Conservation (phyloP, 2,329 filamentous ascomycete genomes). For the Trematosphaeria pertusa region DNA sequence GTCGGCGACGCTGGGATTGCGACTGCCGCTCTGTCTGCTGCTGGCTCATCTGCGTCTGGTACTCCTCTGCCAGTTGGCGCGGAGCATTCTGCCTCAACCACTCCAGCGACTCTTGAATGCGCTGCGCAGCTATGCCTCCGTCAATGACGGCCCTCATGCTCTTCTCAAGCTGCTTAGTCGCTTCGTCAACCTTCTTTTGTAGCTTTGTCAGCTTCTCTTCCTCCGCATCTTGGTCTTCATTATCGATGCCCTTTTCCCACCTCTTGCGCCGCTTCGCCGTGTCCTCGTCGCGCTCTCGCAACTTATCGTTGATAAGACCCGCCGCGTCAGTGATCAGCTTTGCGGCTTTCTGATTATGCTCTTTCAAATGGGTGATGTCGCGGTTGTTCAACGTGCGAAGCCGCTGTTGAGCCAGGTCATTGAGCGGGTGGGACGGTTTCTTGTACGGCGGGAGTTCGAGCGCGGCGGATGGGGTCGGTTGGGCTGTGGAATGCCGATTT, state of each 20-base stretch:
- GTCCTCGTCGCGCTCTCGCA: slow-evolving; percentile 50
- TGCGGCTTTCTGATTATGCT: slow-evolving; percentile 56
- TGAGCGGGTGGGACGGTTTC: slow-evolving; percentile 60
- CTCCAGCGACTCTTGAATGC: slow-evolving; percentile 53
- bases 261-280: slow-evolving; percentile 42
- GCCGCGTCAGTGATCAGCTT: slow-evolving; percentile 58
- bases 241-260: slow-evolving; percentile 43
- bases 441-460: slow-evolving; percentile 59
- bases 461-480: slow-evolving; percentile 17
- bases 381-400: slow-evolving; percentile 55
- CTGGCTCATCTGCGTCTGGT: slow-evolving; percentile 46
- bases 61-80: slow-evolving; percentile 35
- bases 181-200: slow-evolving; percentile 54
- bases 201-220: slow-evolving; percentile 49
- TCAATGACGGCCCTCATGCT: slow-evolving; percentile 66
- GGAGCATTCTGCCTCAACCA: slow-evolving; percentile 50
- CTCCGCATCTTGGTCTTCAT: slow-evolving; percentile 49
- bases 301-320: slow-evolving; percentile 63
- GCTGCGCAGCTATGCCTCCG: slow-evolving; percentile 55
- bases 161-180: slow-evolving; percentile 65
- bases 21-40: slow-evolving; percentile 42
- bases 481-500: slow-evolving; percentile 24
- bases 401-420: slow-evolving; percentile 52
- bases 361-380: slow-evolving; percentile 54
- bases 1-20: slow-evolving; percentile 36